phyloP scores from a whole-genome alignment of 495 filamentous ascomycete species.

The Acidiella bohemica region DNA sequence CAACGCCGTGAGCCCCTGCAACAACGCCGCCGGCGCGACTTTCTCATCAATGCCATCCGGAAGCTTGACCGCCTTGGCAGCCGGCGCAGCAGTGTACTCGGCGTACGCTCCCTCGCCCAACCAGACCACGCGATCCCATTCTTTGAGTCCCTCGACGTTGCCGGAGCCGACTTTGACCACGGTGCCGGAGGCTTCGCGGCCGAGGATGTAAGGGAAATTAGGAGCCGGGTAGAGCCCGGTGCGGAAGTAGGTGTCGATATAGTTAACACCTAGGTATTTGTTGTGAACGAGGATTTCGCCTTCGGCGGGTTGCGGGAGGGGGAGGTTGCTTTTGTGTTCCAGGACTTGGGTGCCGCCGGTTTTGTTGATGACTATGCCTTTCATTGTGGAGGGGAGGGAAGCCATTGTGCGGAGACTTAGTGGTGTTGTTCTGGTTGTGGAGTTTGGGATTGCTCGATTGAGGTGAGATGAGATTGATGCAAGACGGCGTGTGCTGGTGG shows the following conservation, averaged over 20 bases:
- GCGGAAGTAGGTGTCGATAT: slow-evolving; percentile 84
- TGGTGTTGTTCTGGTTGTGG: too few species aligned
- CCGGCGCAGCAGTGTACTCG: slow-evolving; percentile 55
- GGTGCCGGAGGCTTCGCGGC: slow-evolving; percentile 64
- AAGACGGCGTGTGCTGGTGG: slow-evolving; percentile 4
- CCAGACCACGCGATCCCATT: slow-evolving; percentile 25
- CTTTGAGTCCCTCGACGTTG: slow-evolving; percentile 16
- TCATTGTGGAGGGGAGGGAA: slow-evolving; percentile 51
- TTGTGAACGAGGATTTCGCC: slow-evolving; percentile 74
- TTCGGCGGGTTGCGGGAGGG: slow-evolving; percentile 56
- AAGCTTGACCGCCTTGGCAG: slow-evolving; percentile 45
- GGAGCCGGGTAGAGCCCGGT: slow-evolving; percentile 68
- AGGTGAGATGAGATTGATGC: slow-evolving; percentile 10
- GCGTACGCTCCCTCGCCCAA: slow-evolving; percentile 53
- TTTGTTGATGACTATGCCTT: slow-evolving; percentile 59
- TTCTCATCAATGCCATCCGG: slow-evolving; percentile 50
- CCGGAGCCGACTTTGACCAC: slow-evolving; percentile 41
- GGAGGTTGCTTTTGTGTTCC: slow-evolving; percentile 57
- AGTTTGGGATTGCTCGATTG: too few species aligned
- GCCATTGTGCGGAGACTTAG: slow-evolving; percentile 40
- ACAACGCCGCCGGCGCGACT: slow-evolving; percentile 49
- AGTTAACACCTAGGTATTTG: slow-evolving; percentile 76
- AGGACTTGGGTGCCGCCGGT: slow-evolving; percentile 70
- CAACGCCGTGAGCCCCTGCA: slow-evolving; percentile 81
- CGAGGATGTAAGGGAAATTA: slow-evolving; percentile 61